Conservation (phyloP, 352 stramenopile genomes). For the Phytophthora idaei region DNA sequence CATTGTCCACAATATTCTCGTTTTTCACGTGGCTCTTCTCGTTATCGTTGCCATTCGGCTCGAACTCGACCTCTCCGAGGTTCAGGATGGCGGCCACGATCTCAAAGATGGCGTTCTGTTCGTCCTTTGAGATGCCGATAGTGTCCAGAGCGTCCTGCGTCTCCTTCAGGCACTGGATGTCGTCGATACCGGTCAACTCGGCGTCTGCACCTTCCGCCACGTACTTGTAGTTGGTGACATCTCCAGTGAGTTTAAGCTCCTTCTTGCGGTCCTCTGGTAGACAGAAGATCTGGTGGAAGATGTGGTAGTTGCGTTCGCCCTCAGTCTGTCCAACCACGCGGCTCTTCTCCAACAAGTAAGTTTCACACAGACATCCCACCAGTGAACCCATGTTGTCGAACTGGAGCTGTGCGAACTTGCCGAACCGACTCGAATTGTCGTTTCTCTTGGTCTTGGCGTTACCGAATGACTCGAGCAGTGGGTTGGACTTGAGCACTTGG, state of each 20-base stretch:
- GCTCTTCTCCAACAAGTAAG: constrained; percentile 97
- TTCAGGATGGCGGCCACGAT: constrained; percentile 97
- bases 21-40: constrained; percentile 68
- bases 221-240: constrained; percentile 78
- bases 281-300: constrained; percentile 96
- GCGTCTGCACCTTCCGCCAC: constrained; percentile 63
- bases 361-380: constrained; percentile 78
- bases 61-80: constrained; percentile 95
- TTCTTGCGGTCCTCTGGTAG: constrained; percentile 49
- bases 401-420: constrained; percentile 84
- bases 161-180: constrained; percentile 74
- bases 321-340: constrained; percentile 90
- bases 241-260: constrained; percentile 64
- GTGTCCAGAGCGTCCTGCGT: constrained; percentile 90
- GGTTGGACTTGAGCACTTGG: constrained; percentile 81
- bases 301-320: constrained; percentile 97
- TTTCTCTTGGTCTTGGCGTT: constrained; percentile 88
- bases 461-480: constrained; percentile 76
- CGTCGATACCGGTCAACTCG: constrained; percentile 70
- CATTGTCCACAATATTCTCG: constrained; percentile 59
- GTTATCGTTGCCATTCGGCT: constrained; percentile 44
- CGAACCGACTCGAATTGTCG: constrained; percentile 84
- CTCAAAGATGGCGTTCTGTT: constrained; percentile 92
- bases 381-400: constrained; percentile 68
- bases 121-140: constrained; percentile 89